Base-by-base conservation (phyloP, 345 rosid species). In the Ceriops zippeliana region DNA sequence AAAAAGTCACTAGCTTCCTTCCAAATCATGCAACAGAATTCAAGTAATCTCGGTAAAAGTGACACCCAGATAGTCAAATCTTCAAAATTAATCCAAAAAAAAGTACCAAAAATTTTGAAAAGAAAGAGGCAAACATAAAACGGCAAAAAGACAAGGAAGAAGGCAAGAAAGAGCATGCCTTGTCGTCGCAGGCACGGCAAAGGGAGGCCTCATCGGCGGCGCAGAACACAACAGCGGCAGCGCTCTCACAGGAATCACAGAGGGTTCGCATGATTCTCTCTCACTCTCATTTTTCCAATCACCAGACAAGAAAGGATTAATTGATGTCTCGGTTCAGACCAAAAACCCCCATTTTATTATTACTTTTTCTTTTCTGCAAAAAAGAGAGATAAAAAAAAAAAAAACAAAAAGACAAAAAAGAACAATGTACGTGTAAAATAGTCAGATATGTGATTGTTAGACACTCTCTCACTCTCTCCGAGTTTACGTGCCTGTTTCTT, bases 201-300 rank as follows among this genome's bases (percentile, higher is more conserved):
- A 93, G 93, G 17, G 96, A 89, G 19, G 97, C 96, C 81, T 90
- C 96, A 70, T 90, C 91, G 37, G 92, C 96, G 30, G 97, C 97
- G 62, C 97, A 93, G 81, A 90, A 93, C 54, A 89, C 82, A 61
- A 80, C 71, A n/a, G 98, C 98, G 56, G 90, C 88, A 65, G 93
- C 89, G 62, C 84, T 85, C 78, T 92, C 97, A 70, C 98, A 92
- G n/a, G 83, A 85, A 72, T 92, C 97, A 72, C 98, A 90, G 69
- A 92, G 83, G 60, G 83, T 86, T 65, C 90, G 84, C 98, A 92
- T 92, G 62, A 21, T 80, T 79, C 24, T 42, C 63, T 61, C 75
- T 58, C 34, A 52, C 63, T 83, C 75, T 80, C 87, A 82, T 85
- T 20, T 80, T 74, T 72, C 75, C 73, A 73, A 56, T 24, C 52